Evolutionary conservation across 768 basidiomycete genomes (phyloP), one percentile per base, ranked within the genome.

Genomic region (Xanthoconium stramineum): DNA sequence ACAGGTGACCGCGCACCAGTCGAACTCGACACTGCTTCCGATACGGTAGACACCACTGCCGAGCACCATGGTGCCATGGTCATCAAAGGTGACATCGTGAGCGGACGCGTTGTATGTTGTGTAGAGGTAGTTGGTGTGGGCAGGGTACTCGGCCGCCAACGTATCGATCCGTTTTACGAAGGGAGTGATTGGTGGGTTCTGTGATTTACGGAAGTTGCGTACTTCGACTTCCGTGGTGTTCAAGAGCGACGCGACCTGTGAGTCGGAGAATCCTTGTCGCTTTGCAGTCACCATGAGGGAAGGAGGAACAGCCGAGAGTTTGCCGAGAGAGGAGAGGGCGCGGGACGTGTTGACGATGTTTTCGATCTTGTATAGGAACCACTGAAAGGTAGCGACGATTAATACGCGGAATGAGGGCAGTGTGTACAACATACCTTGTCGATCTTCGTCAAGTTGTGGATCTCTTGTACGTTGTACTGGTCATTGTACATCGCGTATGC

Each of bases 1-100:
- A 71, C 95, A 98, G 2, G 96, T 98, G 39, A 99, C 97, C n/a
- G 97, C 96, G 71, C 97, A 99, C 97, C 97, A 99, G 72, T 99
- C 97, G 70, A 99, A 99, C 78, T 99, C 97, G 68, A 99, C 97
- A 61, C 91, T 94, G 72, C 90, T 93, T 45, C 97, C 97, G 63
- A 99, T 98, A 57, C 97, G 88, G 76, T 99, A 98, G 20, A 99
- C 97, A 64, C 97, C 97, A 57, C 89, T 92, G 28, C 97, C 97
- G 24, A 98, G 86, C 24, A 99, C 96, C 92, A 98, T 97, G n/a
- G 94, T 98, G 42, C 97, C 97, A 62, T 97, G 84, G 64, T 98
- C 96, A 66, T 95, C 80, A 69, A 98, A 98, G 20, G 91, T 83
- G 69, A 99, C 88, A 65, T 99, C 97, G 63, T 99, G 97, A 58